Evolutionary conservation across 139 green algal genomes (phyloP).

Genomic region (Coccomyxa sp.): DNA sequence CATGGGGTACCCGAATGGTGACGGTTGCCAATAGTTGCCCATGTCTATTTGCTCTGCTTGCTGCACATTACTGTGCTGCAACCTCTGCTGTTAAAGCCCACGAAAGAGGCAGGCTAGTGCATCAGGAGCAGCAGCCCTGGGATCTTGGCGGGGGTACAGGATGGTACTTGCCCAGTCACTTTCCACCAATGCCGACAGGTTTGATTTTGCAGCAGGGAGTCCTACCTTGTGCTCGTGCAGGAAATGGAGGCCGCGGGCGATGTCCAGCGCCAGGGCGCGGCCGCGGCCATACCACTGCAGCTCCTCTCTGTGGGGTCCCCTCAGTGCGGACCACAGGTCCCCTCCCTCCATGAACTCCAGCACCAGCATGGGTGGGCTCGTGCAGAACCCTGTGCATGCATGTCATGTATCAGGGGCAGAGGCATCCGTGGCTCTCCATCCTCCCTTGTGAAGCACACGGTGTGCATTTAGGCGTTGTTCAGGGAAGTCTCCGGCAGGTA

Average conservation of each 20-base stretch:
- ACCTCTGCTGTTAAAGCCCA: too few species aligned
- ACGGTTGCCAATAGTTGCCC: background rate
- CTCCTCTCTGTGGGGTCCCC: slow-evolving; percentile 3
- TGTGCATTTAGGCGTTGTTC: background rate
- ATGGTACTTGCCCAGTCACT: too few species aligned
- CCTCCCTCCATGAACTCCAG: slow-evolving; percentile 30
- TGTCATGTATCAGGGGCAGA: too few species aligned
- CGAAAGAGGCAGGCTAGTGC: too few species aligned
- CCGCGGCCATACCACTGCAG: slow-evolving; percentile 17
- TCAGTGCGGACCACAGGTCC: slow-evolving; percentile 15
- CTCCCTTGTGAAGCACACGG: too few species aligned
- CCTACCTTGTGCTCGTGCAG: slow-evolving; percentile 15
- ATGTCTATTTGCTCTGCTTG: too few species aligned
- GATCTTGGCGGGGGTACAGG: too few species aligned
- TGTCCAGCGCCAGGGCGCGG: slow-evolving; percentile 15
- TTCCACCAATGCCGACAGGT: background rate
- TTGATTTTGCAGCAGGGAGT: background rate
- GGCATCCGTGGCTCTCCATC: too few species aligned
- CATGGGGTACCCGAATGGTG: background rate
- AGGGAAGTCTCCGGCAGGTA: background rate
- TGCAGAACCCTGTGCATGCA: slow-evolving; percentile 1
- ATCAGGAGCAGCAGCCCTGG: too few species aligned
- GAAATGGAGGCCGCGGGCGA: slow-evolving; percentile 18
- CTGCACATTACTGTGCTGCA: too few species aligned
- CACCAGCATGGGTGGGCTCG: slow-evolving; percentile 22